Evolutionary conservation across 1,284 basidiomycete genomes (phyloP).

Genomic region (Ceratobasidium theobromae): DNA sequence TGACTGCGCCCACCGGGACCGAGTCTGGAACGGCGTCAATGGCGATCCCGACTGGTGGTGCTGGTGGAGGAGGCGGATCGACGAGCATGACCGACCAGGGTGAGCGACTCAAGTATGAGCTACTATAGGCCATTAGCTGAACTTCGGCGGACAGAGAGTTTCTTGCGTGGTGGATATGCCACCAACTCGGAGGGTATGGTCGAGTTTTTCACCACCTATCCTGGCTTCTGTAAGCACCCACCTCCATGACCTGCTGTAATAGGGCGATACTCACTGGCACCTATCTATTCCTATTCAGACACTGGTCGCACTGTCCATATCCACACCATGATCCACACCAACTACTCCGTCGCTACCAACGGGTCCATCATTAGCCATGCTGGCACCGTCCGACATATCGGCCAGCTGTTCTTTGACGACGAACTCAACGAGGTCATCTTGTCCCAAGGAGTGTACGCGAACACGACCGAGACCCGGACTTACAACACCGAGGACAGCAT

Average conservation of each 20-base stretch:
- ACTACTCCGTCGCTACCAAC: conserved; percentile 40
- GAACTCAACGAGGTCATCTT: conserved; percentile 51
- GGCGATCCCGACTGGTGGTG: not conserved
- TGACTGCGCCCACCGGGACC: not conserved
- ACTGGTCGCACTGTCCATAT: conserved; percentile 50
- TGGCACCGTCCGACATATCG: conserved; percentile 53
- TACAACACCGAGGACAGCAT: conserved; percentile 41
- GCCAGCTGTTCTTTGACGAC: conserved; percentile 68
- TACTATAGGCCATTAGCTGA: not conserved
- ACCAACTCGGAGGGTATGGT: conserved; percentile 67
- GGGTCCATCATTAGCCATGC: conserved; percentile 46
- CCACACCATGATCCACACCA: conserved; percentile 40
- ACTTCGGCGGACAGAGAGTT: conserved; percentile 43
- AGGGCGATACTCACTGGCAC: conserved; percentile 41
- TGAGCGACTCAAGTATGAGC: conserved; percentile 38
- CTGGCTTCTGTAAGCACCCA: conserved; percentile 51
- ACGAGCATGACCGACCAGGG: conserved; percentile 32
- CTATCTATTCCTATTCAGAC: conserved; percentile 46
- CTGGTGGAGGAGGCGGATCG: not conserved
- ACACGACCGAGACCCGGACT: conserved; percentile 39
- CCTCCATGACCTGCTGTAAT: conserved; percentile 23
- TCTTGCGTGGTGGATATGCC: conserved; percentile 65
- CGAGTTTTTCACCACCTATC: conserved; percentile 68
- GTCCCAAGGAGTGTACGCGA: conserved; percentile 38
- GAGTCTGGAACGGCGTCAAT: not conserved